Evolutionary conservation across 208 protist species (phyloP), one percentile per base, ranked within the genome.

Genomic region (Trypanosoma avium): DNA sequence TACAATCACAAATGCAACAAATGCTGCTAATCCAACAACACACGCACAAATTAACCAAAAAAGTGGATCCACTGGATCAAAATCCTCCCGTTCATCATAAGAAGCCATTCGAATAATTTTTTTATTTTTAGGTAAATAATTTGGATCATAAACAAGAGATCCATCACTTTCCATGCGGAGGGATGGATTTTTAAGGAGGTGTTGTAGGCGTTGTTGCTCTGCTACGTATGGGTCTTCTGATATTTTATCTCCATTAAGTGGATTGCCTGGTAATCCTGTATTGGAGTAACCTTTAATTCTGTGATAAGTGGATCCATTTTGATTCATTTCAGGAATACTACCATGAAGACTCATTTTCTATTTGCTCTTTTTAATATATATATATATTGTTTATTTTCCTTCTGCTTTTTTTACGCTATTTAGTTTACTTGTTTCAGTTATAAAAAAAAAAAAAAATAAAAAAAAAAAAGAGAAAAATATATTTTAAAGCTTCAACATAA

Each of bases 101-200:
- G 63, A 52, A 4, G 52, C 52, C 50, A 69, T 69, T 19, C 2
- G 61, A 30, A 69, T 61, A 21, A 43, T 45, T 54, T 69, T 69
- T n/a, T 42, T 61, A 30, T 40, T 22, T 52, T 61, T 61, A 10
- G 48, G 52, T 6, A 42, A 27, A 33, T 53, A 61, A 43, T 69
- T 56, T 22, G 63, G 50, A 29, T 69, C 52, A 33, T 61, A 61
- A 36, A 56, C 32, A n/a, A 35, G 42, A 5, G 46, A 62, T 0
- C 52, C 52, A 45, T 61, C 63, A 38, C 46, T 45, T 30, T 53
- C 55, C 9, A 61, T 33, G 7, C 48, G 43, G 15, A 58, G 21
- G 9, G 61, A 58, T 33, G 61, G 47, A 42, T 58, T 67, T 5
- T n/a, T 29, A 26, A 65, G 21, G 13, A 65, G 24, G 1, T 40